Percentiles rank a stretch among this genome's conserved stretches.
Conservation (phyloP, 805 yeast genomes). For the Barnettozyma salicaria region DNA sequence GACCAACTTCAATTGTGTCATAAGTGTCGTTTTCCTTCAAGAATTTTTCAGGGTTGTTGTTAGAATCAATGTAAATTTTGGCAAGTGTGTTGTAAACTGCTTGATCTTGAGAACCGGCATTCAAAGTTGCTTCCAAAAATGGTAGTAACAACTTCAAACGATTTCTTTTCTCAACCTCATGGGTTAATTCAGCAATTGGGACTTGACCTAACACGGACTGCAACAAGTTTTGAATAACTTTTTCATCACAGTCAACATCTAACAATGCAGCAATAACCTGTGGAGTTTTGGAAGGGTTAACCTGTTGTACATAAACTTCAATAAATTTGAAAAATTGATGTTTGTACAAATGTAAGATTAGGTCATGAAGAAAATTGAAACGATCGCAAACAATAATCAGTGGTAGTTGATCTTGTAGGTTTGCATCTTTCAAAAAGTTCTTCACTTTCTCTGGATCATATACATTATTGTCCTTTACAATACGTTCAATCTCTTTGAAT, state of each 20-base stretch:
- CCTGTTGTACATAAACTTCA: conserved; percentile 97
- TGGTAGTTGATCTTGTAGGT: conserved; percentile 92
- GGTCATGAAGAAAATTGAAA: conserved; percentile 84
- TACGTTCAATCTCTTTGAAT: conserved; percentile 89
- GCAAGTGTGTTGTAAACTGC: conserved; percentile 94
- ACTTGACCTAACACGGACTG: conserved; percentile 89
- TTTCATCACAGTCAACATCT: conserved; percentile 96
- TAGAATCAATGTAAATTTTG: conserved; percentile 94
- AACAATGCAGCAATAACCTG: conserved; percentile 93
- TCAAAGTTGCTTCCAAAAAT: conserved; percentile 82
- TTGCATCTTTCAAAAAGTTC: conserved; percentile 91
- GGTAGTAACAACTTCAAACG: conserved; percentile 88
- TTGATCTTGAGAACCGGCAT: conserved; percentile 79
- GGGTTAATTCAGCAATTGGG: conserved; percentile 82
- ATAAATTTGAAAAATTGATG: conserved; percentile 93
- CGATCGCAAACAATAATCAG: conserved; percentile 95
- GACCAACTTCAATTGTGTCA: conserved; percentile 94
- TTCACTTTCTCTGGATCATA: conserved; percentile 97
- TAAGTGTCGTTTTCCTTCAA: conserved; percentile 84
- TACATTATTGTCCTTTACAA: conserved; percentile 88
- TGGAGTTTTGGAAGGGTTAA: conserved; percentile 92
- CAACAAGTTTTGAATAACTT: conserved; percentile 71
- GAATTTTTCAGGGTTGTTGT: conserved; percentile 96
- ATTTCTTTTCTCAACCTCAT: conserved; percentile 95
- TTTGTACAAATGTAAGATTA: conserved; percentile 88